Percentiles rank a stretch among this genome's conserved stretches.
These are phyloP conservation scores for Avena sativa DNA, from an alignment of 176 grass and related monocot genomes.

Conservation along the genomic window DNA sequence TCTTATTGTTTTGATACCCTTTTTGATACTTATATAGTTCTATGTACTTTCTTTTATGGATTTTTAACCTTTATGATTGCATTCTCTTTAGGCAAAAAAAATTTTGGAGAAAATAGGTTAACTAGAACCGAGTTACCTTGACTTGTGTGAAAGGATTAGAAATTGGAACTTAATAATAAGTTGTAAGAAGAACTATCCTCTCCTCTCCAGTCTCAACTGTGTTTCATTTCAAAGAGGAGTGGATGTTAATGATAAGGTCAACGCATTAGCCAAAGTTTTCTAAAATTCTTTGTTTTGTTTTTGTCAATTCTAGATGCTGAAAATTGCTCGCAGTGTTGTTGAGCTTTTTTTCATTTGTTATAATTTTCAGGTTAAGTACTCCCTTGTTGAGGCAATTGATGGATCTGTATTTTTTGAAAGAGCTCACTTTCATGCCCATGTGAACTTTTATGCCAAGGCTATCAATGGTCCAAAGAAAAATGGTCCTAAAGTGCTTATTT, in stretches of 20 bases:
- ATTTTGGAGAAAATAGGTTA: neutral
- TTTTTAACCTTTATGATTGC: neutral
- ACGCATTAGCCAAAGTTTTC: neutral
- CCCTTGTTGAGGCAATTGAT: neutral
- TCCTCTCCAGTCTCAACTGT: neutral
- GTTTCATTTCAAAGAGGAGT: neutral
- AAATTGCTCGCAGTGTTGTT: neutral
- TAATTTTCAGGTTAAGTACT: neutral
- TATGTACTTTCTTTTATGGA: neutral
- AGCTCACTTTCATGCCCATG: neutral
- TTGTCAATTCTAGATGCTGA: neutral
- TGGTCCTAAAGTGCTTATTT: neutral
- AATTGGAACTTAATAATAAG: neutral
- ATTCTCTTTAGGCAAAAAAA: neutral
- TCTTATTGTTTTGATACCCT: neutral
- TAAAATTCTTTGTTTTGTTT: neutral
- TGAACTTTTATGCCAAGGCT: conserved; percentile 1
- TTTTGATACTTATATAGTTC: neutral
- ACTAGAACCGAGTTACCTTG: neutral
- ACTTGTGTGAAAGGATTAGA: neutral
- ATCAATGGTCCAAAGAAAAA: neutral
- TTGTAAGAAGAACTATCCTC: neutral
- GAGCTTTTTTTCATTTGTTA: neutral
- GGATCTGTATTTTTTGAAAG: neutral
- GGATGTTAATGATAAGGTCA: neutral